A percentile compares a stretch with the other conserved stretches of the same genome.
Conservation (phyloP, 371 early-diverging fungal species). For the Amoeboaphelidium protococcarum region DNA sequence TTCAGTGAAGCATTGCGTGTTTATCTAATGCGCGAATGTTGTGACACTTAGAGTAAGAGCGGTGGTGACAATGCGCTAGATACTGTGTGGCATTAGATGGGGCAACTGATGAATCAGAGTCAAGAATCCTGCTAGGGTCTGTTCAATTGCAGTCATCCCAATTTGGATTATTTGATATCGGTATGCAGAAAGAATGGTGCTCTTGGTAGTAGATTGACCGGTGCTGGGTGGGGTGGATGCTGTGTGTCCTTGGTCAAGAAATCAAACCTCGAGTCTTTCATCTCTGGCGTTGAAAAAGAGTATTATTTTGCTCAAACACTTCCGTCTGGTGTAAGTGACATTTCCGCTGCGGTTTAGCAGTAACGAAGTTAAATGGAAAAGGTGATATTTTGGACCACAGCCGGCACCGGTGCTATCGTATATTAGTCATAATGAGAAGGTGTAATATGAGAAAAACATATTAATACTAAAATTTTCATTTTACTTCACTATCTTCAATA, state of each 20-base stretch:
- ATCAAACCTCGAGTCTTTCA: slow-evolving; percentile 28
- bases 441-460: too few species aligned
- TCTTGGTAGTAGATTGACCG: slow-evolving; percentile 46
- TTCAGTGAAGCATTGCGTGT: slow-evolving; percentile 57
- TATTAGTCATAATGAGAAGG: too few species aligned
- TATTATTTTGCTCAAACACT: too few species aligned
- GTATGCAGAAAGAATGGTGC: slow-evolving; percentile 21
- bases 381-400: too few species aligned
- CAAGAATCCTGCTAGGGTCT: slow-evolving; percentile 49
- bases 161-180: slow-evolving; percentile 48
- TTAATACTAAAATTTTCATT: too few species aligned
- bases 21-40: slow-evolving; percentile 37
- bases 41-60: slow-evolving; percentile 14
- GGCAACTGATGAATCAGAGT: slow-evolving; percentile 64
- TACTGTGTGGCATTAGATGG: slow-evolving; percentile 20
- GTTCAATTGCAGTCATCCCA: slow-evolving; percentile 67
- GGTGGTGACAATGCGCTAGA: slow-evolving; percentile 8
- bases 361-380: too few species aligned
- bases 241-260: slow-evolving; percentile 54
- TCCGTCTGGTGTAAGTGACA: too few species aligned
- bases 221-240: slow-evolving; percentile 92
- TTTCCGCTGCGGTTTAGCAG: too few species aligned
- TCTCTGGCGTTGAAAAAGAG: slow-evolving; percentile 27
- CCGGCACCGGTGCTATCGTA: too few species aligned
- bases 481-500: too few species aligned